These are phyloP conservation scores for Pilatotrama ljubarskyi DNA, from an alignment of 768 basidiomycete genomes.

Conservation along the genomic window DNA sequence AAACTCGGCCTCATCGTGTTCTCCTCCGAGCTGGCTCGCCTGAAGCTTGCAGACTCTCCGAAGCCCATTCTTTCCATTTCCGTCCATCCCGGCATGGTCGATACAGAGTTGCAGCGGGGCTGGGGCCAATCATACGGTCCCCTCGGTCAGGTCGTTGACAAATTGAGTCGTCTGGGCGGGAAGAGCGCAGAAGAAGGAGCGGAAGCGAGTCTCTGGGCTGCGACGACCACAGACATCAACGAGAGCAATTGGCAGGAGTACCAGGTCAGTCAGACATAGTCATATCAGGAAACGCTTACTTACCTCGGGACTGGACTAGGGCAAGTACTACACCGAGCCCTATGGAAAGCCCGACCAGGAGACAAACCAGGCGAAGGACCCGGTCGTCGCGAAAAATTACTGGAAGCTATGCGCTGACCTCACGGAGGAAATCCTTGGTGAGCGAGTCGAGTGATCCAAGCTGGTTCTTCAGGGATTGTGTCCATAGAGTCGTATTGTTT, in stretches of 20 bases:
- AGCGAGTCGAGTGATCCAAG: constrained; percentile 18
- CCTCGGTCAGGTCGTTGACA: constrained; percentile 26
- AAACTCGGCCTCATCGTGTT: constrained; percentile 31
- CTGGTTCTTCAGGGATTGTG: too few relatives aligned
- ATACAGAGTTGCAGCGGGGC: constrained; percentile 30
- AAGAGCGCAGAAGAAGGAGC: constrained; percentile 34
- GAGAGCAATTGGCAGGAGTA: constrained; percentile 30
- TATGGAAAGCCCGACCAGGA: constrained; percentile 29
- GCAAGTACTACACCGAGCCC: constrained; percentile 31
- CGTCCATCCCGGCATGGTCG: constrained; percentile 33
- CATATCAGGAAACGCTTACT: neutral
- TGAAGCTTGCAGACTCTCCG: constrained; percentile 19
- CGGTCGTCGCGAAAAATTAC: constrained; percentile 22
- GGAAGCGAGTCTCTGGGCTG: constrained; percentile 33
- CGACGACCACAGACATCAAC: constrained; percentile 29
- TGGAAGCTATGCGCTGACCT: constrained; percentile 27
- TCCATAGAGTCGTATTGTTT: too few relatives aligned
- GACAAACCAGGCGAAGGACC: constrained; percentile 26
- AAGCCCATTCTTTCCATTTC: constrained; percentile 29
- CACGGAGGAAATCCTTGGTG: constrained; percentile 28
- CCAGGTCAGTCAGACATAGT: constrained; percentile 21
- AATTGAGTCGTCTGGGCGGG: constrained; percentile 19
- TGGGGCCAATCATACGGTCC: constrained; percentile 30
- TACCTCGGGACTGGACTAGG: constrained; percentile 11
- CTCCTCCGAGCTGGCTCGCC: constrained; percentile 25